Conservation (phyloP, 768 basidiomycete genomes). For the Solioccasus polychromus region DNA sequence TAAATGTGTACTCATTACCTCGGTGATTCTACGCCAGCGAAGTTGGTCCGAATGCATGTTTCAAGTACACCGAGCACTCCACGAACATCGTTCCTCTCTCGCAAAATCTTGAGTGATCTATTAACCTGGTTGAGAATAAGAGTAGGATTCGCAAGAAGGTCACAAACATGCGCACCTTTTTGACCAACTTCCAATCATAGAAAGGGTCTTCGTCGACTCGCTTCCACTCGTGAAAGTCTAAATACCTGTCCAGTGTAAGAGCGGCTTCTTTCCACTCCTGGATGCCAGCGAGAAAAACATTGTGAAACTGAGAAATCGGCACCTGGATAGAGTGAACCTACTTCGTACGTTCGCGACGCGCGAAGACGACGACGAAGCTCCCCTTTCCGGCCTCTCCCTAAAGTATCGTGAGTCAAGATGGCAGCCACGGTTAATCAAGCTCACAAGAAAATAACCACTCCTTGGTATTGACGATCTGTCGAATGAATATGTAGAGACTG, state of each 20-base stretch:
- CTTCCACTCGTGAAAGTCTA: constrained; percentile 92
- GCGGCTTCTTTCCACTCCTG: constrained; percentile 91
- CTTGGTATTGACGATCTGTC: constrained; percentile 92
- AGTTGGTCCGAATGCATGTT: constrained; percentile 87
- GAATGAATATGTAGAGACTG: constrained; percentile 78
- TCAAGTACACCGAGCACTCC: constrained; percentile 89
- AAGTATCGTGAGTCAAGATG: neutral
- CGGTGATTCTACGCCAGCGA: constrained; percentile 87
- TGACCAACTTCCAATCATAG: constrained; percentile 88
- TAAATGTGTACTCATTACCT: constrained; percentile 40
- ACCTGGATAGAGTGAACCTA: constrained; percentile 24
- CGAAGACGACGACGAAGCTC: constrained; percentile 71
- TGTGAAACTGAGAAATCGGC: neutral
- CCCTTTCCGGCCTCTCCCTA: constrained; percentile 87
- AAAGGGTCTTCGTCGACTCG: constrained; percentile 80
- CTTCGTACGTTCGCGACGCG: constrained; percentile 71
- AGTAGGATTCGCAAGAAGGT: neutral
- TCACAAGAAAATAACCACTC: constrained; percentile 90
- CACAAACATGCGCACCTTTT: constrained; percentile 47
- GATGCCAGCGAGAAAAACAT: neutral
- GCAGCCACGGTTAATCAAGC: constrained; percentile 8
- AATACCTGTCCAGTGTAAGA: constrained; percentile 69
- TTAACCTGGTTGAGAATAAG: constrained; percentile 50
- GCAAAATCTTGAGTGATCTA: constrained; percentile 64
- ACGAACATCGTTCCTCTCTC: constrained; percentile 77